Evolutionary conservation across 2,329 filamentous ascomycete genomes (phyloP).

Genomic region (Coleophoma cylindrospora): DNA sequence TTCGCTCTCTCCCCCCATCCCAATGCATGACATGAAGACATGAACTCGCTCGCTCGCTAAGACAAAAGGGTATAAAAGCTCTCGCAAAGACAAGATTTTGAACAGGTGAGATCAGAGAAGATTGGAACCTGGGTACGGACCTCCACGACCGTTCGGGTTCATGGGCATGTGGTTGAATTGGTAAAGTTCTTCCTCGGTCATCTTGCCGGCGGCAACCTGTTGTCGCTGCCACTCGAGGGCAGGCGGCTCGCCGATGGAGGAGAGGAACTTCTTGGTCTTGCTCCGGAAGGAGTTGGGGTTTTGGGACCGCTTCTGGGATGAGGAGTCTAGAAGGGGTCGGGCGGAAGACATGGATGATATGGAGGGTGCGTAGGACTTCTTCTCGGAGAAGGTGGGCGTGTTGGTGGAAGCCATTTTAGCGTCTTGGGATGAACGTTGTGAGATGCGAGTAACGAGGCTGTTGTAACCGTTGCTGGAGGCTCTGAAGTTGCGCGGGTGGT

Average conservation of each 20-base stretch:
- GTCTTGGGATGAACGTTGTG: neutral
- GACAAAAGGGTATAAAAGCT: no score
- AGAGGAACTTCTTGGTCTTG: slow-evolving; percentile 13
- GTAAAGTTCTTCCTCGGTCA: neutral
- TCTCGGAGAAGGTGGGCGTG: neutral
- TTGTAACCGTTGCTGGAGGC: neutral
- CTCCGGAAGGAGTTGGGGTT: neutral
- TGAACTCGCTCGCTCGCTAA: no score
- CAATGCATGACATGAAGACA: no score
- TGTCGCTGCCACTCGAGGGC: slow-evolving; percentile 12
- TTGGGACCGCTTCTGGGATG: neutral
- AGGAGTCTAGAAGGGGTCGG: neutral
- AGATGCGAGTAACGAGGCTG: neutral
- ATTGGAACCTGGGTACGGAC: no score
- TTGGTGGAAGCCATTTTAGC: neutral
- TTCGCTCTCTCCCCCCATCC: no score
- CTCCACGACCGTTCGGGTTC: no score
- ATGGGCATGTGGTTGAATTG: no score
- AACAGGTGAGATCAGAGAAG: no score
- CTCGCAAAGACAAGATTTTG: no score
- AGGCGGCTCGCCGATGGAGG: slow-evolving; percentile 11
- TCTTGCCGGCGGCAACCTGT: neutral
- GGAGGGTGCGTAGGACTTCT: neutral
- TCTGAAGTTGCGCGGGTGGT: neutral
- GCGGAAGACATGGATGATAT: neutral